These are phyloP conservation scores for Dichotomopilus funicola DNA, from an alignment of 2,329 filamentous ascomycete genomes.

Conservation along the genomic window DNA sequence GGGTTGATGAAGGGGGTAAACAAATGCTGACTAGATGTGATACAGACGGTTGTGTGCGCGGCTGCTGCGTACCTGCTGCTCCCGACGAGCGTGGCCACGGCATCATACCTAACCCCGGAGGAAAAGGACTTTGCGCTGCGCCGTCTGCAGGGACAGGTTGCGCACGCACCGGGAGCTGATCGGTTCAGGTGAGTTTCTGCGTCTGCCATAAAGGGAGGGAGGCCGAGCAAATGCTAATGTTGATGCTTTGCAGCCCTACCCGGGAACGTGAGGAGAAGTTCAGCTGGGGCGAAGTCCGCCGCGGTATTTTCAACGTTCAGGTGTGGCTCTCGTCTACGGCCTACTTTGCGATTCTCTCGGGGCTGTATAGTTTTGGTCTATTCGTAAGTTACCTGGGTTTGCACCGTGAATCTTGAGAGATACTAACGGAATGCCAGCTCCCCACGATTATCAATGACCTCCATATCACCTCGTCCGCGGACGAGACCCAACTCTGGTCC, in stretches of 20 bases:
- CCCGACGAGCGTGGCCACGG: not conserved
- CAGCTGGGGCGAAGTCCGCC: slow-evolving; percentile 54
- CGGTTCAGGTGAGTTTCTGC: not conserved
- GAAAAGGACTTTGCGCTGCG: not conserved
- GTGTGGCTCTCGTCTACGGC: slow-evolving; percentile 25
- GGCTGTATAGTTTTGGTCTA: slow-evolving; percentile 1
- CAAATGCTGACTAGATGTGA: not conserved
- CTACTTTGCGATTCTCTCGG: slow-evolving; percentile 44
- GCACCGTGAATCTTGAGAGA: slow-evolving; percentile 44
- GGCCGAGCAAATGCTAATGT: not conserved
- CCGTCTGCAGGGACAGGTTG: not conserved
- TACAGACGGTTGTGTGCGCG: not conserved
- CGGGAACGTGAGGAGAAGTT: slow-evolving; percentile 48
- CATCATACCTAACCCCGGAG: not conserved
- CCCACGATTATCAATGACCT: slow-evolving; percentile 48
- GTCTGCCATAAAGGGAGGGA: not conserved
- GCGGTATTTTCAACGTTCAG: slow-evolving; percentile 51
- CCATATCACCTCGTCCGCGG: slow-evolving; percentile 41
- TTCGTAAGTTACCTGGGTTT: slow-evolving; percentile 38
- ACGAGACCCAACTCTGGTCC: slow-evolving; percentile 58
- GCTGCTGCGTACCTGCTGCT: not conserved
- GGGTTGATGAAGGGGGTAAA: too few species aligned
- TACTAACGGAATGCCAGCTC: not conserved
- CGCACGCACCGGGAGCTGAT: not conserved
- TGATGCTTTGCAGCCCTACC: not conserved